Evolutionary conservation across 192 early-diverging fungal genomes (phyloP).

Genomic region (Linnemannia schmuckeri): DNA sequence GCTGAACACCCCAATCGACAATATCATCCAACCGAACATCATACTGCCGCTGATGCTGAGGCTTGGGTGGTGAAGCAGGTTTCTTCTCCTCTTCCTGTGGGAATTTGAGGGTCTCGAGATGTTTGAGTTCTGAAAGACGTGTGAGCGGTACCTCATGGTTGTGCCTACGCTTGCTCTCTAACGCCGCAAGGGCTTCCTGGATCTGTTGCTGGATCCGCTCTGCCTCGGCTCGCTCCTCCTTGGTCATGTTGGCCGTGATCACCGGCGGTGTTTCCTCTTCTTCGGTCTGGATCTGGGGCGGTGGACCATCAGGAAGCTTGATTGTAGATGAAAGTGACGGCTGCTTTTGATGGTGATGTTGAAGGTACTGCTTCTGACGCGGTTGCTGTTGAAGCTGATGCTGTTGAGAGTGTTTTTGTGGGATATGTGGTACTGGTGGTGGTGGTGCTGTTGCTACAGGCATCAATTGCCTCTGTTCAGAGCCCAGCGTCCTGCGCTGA

Average conservation of each 20-base stretch:
- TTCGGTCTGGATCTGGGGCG: background rate
- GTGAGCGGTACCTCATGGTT: background rate
- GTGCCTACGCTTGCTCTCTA: constrained; percentile 22
- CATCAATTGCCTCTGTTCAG: background rate
- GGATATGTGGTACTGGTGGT: background rate
- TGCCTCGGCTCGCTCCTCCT: constrained; percentile 11
- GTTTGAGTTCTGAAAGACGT: background rate
- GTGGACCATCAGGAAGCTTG: background rate
- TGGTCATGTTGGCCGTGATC: background rate
- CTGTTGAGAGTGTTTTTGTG: background rate
- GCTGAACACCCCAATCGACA: constrained; percentile 33
- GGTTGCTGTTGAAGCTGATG: constrained; percentile 1
- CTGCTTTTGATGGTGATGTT: background rate
- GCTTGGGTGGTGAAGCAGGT: background rate
- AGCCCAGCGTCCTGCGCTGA: constrained; percentile 21
- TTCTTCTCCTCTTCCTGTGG: constrained; percentile 1
- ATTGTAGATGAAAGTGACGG: background rate
- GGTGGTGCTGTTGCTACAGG: background rate
- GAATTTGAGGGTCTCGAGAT: constrained; percentile 10
- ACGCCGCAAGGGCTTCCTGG: constrained; percentile 23
- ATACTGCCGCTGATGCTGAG: background rate
- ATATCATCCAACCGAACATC: background rate
- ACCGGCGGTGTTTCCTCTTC: background rate
- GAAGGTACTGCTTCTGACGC: background rate
- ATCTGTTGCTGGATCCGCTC: background rate